Evolutionary conservation across 2,329 filamentous ascomycete species (phyloP).

Genomic region (Cytospora mali): DNA sequence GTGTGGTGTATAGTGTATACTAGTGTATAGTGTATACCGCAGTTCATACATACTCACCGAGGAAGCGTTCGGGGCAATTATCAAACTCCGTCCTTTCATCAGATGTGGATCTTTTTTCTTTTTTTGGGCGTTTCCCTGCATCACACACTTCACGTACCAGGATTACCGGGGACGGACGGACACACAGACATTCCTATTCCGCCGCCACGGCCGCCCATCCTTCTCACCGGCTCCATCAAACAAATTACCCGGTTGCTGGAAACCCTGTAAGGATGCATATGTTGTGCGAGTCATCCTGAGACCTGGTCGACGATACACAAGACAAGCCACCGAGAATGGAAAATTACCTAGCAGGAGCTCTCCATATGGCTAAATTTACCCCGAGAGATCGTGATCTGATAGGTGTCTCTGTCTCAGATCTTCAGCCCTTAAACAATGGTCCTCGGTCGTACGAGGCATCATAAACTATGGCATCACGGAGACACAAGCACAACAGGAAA

Average conservation of each 20-base stretch:
- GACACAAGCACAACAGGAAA: background rate
- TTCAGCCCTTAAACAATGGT: background rate
- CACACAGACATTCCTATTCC: too few relatives aligned
- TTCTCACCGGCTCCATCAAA: background rate
- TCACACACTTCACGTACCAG: too few relatives aligned
- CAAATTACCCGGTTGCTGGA: background rate
- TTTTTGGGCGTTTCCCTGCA: too few relatives aligned
- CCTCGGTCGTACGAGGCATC: background rate
- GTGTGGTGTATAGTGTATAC: too few relatives aligned
- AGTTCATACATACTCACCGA: too few relatives aligned
- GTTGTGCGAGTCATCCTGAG: background rate
- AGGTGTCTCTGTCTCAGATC: background rate
- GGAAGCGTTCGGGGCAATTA: too few relatives aligned
- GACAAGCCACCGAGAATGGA: background rate
- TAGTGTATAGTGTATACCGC: too few relatives aligned
- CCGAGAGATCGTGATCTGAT: background rate
- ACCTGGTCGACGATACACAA: background rate
- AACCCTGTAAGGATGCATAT: conserved; percentile 9
- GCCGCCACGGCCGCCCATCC: too few relatives aligned
- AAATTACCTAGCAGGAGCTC: too few relatives aligned
- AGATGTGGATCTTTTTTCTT: too few relatives aligned
- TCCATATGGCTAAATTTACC: background rate
- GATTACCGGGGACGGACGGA: too few relatives aligned
- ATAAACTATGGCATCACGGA: background rate
- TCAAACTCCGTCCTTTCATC: too few relatives aligned